These are phyloP conservation scores for Zhuliangozyma blackwelliae DNA, from an alignment of 1,139 yeast genomes.

Conservation along the genomic window DNA sequence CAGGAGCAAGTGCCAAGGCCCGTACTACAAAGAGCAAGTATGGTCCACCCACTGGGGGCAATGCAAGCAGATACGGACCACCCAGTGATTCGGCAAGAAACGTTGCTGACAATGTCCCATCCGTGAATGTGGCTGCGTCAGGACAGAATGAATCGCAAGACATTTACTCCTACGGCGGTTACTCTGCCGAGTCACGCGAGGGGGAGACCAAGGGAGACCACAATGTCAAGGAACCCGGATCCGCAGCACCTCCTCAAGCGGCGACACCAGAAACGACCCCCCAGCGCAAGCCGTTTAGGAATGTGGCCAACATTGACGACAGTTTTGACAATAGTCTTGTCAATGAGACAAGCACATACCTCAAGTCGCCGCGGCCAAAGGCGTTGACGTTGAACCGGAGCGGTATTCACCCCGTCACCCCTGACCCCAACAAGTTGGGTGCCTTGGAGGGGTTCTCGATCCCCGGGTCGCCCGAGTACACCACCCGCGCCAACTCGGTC, in stretches of 20 bases:
- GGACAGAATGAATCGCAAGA: conserved; percentile 13
- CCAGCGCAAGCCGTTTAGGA: conserved; percentile 2
- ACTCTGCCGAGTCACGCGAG: conserved; percentile 4
- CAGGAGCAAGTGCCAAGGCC: conserved; percentile 18
- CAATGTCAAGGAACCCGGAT: conserved; percentile 2
- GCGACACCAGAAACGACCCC: neutral
- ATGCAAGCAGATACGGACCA: conserved; percentile 9
- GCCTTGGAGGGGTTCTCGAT: conserved; percentile 38
- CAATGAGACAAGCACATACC: conserved; percentile 8
- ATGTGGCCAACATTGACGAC: conserved; percentile 22
- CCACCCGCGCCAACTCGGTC: conserved; percentile 46
- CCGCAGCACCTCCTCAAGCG: neutral
- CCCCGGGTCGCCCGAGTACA: conserved; percentile 45
- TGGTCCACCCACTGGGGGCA: conserved; percentile 21
- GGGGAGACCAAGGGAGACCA: neutral
- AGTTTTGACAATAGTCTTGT: conserved; percentile 19
- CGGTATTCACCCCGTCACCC: neutral
- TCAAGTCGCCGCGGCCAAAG: conserved; percentile 16
- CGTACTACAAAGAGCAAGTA: conserved; percentile 19
- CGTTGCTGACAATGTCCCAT: no score
- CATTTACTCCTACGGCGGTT: conserved; percentile 35
- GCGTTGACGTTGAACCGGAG: conserved; percentile 7
- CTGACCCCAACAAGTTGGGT: conserved; percentile 17
- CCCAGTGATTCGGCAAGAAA: neutral
- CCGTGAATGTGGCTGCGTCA: conserved; percentile 9